These are phyloP conservation scores for Lipomyces sp. DNA, from an alignment of 805 yeast genomes.

Conservation along the genomic window DNA sequence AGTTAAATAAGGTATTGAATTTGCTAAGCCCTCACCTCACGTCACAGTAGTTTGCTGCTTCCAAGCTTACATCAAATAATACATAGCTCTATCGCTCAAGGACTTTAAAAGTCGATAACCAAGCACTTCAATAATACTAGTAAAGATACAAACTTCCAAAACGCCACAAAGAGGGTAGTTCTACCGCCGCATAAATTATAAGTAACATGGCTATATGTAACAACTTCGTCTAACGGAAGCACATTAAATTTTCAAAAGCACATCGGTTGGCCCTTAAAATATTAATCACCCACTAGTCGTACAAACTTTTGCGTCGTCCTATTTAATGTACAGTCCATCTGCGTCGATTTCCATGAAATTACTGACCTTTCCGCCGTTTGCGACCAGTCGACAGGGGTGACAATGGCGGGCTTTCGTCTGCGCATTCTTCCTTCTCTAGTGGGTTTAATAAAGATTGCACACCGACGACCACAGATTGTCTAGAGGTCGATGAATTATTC, in stretches of 20 bases:
- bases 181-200: not conserved
- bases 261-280: not conserved
- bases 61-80: not conserved
- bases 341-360: not conserved
- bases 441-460: constrained; percentile 33
- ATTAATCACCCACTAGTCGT: not conserved
- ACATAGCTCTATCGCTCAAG: not conserved
- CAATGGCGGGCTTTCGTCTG: constrained; percentile 31
- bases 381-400: constrained; percentile 32
- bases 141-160: not conserved
- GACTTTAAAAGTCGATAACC: not conserved
- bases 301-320: not conserved
- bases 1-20: too few species aligned
- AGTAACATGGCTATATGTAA: not conserved
- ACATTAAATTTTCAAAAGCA: not conserved
- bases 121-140: not conserved
- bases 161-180: not conserved
- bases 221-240: not conserved
- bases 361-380: constrained; percentile 28
- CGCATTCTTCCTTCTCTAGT: constrained; percentile 24
- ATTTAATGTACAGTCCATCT: not conserved
- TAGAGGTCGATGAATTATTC: not conserved
- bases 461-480: constrained; percentile 23
- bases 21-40: too few species aligned
- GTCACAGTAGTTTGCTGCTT: not conserved